Conservation (phyloP, 192 early-diverging fungal species). For the Coemansia sp. region DNA sequence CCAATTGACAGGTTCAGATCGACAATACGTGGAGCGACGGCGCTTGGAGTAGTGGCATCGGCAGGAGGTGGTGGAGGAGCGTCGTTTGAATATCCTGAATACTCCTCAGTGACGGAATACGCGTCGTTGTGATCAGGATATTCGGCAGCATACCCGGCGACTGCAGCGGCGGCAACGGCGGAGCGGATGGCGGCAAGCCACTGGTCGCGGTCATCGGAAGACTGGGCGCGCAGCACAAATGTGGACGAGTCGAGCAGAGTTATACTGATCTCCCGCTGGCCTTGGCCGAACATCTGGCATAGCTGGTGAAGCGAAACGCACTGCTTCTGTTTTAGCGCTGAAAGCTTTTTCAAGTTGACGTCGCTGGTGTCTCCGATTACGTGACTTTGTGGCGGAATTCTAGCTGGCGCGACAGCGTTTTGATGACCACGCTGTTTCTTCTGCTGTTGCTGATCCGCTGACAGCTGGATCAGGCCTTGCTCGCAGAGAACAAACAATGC, state of each 20-base stretch:
- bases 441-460: slow-evolving; percentile 23
- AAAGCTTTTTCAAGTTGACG: slow-evolving; percentile 9
- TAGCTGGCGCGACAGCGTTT: not conserved
- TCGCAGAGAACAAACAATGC: slow-evolving; percentile 29
- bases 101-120: not conserved
- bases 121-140: not conserved
- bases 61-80: not conserved
- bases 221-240: slow-evolving; percentile 34
- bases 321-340: slow-evolving; percentile 22
- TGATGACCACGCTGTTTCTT: slow-evolving; percentile 2
- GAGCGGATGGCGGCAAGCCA: slow-evolving; percentile 24
- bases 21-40: not conserved
- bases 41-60: not conserved
- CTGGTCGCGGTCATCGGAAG: slow-evolving; percentile 19
- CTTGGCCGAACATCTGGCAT: slow-evolving; percentile 16
- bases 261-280: slow-evolving; percentile 32
- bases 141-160: slow-evolving; percentile 2
- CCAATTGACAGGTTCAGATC: not conserved
- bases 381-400: not conserved
- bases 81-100: not conserved
- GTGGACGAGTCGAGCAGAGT: slow-evolving; percentile 10
- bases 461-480: slow-evolving; percentile 23
- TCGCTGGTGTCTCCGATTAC: slow-evolving; percentile 30
- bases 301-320: slow-evolving; percentile 20
- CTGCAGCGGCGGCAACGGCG: slow-evolving; percentile 4